phyloP scores from a whole-genome alignment of 179 eudicot species.

The Nepenthes alata region DNA sequence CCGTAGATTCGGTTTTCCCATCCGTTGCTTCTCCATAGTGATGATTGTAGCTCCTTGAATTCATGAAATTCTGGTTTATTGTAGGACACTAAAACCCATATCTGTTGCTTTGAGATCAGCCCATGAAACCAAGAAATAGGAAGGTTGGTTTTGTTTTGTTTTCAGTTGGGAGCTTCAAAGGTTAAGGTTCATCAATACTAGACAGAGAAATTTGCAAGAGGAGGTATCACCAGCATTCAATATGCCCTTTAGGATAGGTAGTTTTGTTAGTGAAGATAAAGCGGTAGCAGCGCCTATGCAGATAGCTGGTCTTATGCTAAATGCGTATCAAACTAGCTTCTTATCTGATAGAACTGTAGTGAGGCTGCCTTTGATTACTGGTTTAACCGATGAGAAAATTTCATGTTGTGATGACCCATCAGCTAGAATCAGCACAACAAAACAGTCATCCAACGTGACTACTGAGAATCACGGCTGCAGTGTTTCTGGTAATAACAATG shows the following conservation, averaged over 20 bases:
- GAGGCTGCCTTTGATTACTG: slow-evolving; percentile 22
- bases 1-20: not conserved
- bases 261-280: slow-evolving; percentile 3
- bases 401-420: slow-evolving; percentile 18
- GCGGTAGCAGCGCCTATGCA: not conserved
- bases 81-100: not conserved
- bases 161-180: not conserved
- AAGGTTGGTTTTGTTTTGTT: not conserved
- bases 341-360: slow-evolving; percentile 14
- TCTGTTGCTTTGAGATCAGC: not conserved
- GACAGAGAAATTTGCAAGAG: not conserved
- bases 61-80: not conserved
- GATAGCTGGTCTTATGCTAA: not conserved
- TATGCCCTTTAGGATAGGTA: slow-evolving; percentile 3
- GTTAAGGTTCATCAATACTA: not conserved
- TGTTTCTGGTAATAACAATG: slow-evolving; percentile 17
- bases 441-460: slow-evolving; percentile 6
- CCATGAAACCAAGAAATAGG: not conserved
- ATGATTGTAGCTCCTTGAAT: not conserved
- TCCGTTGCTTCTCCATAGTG: not conserved
- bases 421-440: slow-evolving; percentile 6
- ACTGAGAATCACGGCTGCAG: slow-evolving; percentile 16
- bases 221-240: not conserved
- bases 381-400: slow-evolving; percentile 7
- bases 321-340: not conserved